Evolutionary conservation across 176 grass and related monocot species (phyloP).

Genomic region (Microstegium vimineum): DNA sequence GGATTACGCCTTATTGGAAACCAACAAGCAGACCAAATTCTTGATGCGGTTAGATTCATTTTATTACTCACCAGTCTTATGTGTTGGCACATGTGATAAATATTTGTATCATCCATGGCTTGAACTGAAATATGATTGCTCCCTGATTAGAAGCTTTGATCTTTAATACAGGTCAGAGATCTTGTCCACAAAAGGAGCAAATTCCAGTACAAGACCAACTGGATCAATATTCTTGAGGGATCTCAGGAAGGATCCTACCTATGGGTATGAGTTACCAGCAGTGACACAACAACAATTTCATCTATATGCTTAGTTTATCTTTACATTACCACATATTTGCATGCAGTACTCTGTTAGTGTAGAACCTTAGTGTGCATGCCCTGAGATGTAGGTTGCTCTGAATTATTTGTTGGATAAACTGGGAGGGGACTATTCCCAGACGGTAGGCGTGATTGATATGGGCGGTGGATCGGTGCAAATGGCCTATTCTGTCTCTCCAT

Average conservation of each 20-base stretch:
- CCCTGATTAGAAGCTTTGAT: background rate
- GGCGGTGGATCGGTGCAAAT: constrained; percentile 50
- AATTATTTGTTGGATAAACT: constrained; percentile 52
- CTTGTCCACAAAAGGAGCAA: constrained; percentile 30
- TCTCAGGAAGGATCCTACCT: constrained; percentile 43
- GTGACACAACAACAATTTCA: background rate
- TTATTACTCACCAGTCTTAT: background rate
- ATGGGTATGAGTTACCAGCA: constrained; percentile 24
- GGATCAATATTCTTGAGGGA: constrained; percentile 28
- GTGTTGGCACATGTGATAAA: background rate
- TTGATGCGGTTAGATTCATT: constrained; percentile 30
- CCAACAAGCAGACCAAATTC: constrained; percentile 38
- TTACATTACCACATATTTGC: background rate
- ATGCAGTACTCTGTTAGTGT: background rate
- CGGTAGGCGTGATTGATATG: constrained; percentile 44
- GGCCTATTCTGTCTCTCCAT: constrained; percentile 43
- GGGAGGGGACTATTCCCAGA: constrained; percentile 32
- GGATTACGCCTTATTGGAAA: constrained; percentile 43
- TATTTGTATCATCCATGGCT: background rate
- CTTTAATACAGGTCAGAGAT: constrained; percentile 10
- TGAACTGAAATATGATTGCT: too few relatives aligned
- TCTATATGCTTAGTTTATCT: background rate
- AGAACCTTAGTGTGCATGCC: background rate
- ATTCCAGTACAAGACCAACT: constrained; percentile 24
- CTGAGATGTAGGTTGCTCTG: constrained; percentile 37